Conservation (phyloP, 176 grass and related monocot species). For the Cocos nucifera region DNA sequence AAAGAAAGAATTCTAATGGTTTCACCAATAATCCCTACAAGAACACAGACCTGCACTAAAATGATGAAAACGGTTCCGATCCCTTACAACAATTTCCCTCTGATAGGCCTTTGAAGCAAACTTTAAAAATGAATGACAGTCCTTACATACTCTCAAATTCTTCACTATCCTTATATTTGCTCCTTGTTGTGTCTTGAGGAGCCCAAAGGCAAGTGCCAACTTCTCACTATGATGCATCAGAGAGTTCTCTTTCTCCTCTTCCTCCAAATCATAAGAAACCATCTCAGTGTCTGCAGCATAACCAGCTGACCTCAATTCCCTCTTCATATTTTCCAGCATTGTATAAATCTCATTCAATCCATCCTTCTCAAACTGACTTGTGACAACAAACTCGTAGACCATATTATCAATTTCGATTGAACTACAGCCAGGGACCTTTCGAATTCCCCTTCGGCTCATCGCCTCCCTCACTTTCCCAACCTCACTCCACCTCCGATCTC, state of each 20-base stretch:
- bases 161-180: conserved; percentile 15
- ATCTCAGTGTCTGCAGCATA: conserved; percentile 13
- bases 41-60: conserved; percentile 17
- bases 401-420: too few species aligned
- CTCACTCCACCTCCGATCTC: too few species aligned
- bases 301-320: conserved; percentile 19
- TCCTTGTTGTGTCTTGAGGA: conserved; percentile 4
- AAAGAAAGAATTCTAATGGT: too few species aligned
- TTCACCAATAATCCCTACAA: conserved; percentile 22
- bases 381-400: not conserved
- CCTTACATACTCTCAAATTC: conserved; percentile 22
- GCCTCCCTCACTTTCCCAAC: too few species aligned
- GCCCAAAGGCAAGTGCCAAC: conserved; percentile 18
- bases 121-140: conserved; percentile 26
- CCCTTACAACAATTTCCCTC: conserved; percentile 20
- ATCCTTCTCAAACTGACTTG: conserved; percentile 1
- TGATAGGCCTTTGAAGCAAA: conserved; percentile 10
- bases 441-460: too few species aligned
- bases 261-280: conserved; percentile 16
- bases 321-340: conserved; percentile 18
- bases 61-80: conserved; percentile 20
- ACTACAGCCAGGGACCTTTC: too few species aligned
- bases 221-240: conserved; percentile 24
- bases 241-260: conserved; percentile 20
- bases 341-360: conserved; percentile 4